These are phyloP conservation scores for Eucalyptus marginata DNA, from an alignment of 345 rosid genomes.

Conservation along the genomic window DNA sequence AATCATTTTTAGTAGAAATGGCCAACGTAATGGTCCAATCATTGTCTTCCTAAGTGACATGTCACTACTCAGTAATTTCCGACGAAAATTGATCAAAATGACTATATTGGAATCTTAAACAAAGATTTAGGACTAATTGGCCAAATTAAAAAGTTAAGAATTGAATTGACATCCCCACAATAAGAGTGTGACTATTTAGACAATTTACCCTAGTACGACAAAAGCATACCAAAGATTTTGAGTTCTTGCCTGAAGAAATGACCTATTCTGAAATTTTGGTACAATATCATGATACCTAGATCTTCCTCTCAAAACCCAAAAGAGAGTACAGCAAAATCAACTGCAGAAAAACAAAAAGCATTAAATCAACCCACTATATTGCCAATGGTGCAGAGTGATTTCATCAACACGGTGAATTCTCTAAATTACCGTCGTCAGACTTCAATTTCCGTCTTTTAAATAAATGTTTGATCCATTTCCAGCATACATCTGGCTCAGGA, in stretches of 20 bases:
- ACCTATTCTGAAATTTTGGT: not conserved
- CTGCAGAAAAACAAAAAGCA: not conserved
- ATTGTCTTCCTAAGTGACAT: not conserved
- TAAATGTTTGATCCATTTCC: not conserved
- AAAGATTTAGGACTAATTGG: accelerated
- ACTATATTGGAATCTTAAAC: not conserved
- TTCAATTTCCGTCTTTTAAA: not conserved
- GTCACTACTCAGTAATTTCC: accelerated
- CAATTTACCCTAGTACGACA: not conserved
- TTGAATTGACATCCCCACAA: not conserved
- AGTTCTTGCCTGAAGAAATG: not conserved
- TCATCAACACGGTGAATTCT: not conserved
- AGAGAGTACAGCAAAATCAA: not conserved
- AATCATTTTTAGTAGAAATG: not conserved
- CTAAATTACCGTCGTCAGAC: not conserved
- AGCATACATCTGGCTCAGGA: not conserved
- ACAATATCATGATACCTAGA: not conserved
- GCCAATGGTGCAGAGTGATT: not conserved
- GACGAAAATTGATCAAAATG: accelerated
- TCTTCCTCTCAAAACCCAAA: not conserved
- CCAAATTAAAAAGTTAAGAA: not conserved
- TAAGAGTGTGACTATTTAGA: not conserved
- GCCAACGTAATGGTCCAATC: not conserved
- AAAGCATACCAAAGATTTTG: not conserved
- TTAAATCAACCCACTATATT: not conserved